Conservation (phyloP, 352 stramenopile species). For the Phytophthora kernoviae region DNA sequence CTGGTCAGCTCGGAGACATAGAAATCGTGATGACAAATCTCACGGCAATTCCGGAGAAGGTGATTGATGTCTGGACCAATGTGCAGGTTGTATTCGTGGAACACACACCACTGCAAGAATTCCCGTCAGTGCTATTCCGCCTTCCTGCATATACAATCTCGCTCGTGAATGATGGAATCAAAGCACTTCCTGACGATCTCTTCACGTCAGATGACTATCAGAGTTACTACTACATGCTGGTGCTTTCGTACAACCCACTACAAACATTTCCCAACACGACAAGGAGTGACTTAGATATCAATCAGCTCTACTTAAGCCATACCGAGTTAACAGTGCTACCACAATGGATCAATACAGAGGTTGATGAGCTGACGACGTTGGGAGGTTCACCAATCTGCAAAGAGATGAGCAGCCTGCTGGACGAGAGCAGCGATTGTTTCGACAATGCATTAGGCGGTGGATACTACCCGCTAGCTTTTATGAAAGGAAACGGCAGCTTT, state of each 20-base stretch:
- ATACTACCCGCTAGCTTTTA: too few species aligned
- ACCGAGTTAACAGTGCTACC: slow-evolving; percentile 24
- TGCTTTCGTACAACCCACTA: slow-evolving; percentile 25
- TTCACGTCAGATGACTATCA: not conserved
- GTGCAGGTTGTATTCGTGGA: slow-evolving; percentile 35
- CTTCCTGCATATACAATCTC: slow-evolving; percentile 16
- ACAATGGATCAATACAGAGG: slow-evolving; percentile 18
- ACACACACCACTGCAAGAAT: slow-evolving; percentile 18
- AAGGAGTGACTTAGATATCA: slow-evolving; percentile 6
- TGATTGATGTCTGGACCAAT: slow-evolving; percentile 29
- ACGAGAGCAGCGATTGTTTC: not conserved
- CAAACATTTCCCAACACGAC: slow-evolving; percentile 10
- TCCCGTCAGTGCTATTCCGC: slow-evolving; percentile 20
- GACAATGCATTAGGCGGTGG: not conserved
- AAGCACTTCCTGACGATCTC: slow-evolving; percentile 10
- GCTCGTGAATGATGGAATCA: slow-evolving; percentile 18
- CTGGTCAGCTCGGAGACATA: slow-evolving; percentile 39
- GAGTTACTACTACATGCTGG: slow-evolving; percentile 10
- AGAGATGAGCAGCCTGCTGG: not conserved
- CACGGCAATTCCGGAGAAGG: slow-evolving; percentile 22
- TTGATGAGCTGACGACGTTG: not conserved
- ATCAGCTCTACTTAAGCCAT: slow-evolving; percentile 23
- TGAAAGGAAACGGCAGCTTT: too few species aligned
- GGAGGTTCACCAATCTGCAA: not conserved
- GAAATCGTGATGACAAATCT: slow-evolving; percentile 40